A percentile compares a stretch with the other conserved stretches of the same genome.
Evolutionary conservation across 331 rosid species (phyloP).

Genomic region (Cydonia oblonga): DNA sequence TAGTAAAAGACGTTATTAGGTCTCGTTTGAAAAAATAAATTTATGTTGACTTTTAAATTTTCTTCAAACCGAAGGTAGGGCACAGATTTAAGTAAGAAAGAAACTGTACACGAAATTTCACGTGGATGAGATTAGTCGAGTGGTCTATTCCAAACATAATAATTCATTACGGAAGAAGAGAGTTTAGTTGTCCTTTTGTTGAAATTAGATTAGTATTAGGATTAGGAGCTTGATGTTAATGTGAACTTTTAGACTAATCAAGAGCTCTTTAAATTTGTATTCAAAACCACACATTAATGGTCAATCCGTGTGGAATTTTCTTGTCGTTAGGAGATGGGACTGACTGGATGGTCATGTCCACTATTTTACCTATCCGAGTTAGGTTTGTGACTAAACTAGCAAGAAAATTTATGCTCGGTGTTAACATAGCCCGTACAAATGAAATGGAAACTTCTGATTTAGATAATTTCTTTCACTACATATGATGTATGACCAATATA

Average conservation of each 20-base stretch:
- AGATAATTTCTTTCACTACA: background rate
- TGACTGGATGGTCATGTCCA: background rate
- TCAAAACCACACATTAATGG: too few species aligned
- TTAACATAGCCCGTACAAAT: too few species aligned
- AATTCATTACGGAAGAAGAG: background rate
- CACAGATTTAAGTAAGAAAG: too few species aligned
- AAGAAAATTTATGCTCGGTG: too few species aligned
- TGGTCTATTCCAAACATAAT: too few species aligned
- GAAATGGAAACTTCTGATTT: too few species aligned
- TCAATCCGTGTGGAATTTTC: background rate
- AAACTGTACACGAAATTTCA: too few species aligned
- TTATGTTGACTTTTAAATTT: too few species aligned
- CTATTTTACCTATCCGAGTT: background rate
- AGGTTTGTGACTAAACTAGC: too few species aligned
- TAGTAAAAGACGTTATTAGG: too few species aligned
- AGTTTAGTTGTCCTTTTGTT: background rate
- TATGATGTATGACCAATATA: background rate
- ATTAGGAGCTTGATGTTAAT: background rate
- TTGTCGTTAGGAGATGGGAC: background rate
- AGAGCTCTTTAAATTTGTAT: too few species aligned
- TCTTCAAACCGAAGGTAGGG: background rate
- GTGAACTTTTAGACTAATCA: background rate
- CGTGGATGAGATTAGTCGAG: background rate
- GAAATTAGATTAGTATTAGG: background rate
- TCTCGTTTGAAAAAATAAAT: too few species aligned